Evolutionary conservation across 306 rosid genomes (phyloP), one percentile per base, ranked within the genome.

Genomic region (Mucuna pruriens): DNA sequence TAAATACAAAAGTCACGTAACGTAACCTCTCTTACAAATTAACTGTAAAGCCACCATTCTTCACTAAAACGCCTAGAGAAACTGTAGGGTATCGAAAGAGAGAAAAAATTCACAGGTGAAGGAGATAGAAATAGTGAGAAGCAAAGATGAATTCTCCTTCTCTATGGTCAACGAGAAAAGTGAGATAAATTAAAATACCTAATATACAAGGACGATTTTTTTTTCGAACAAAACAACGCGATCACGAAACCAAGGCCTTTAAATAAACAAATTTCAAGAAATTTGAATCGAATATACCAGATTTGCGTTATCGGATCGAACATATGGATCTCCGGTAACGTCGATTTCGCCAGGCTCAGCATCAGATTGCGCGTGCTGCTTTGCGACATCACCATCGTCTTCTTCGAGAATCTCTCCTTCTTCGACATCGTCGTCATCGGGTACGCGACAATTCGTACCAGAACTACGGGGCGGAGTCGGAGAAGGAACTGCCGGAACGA

Each of bases 371-470:
- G 36, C 48, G 26, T 5, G 81, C 45, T 25, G 81, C 16, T 52
- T 72, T 71, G 52, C 45, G 78, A 76, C 44, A 55, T 65, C 88
- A 8, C 84, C 85, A 57, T 77, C 84, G 3, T 86, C 88, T 69
- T 90, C 97, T 67, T 90, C 94, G 22, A 87, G 90, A 87, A 92
- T 92, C 83, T 92, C 97, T 49, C 97, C 93, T 79, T 92, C 97
- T 84, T 92, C 94, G 20, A 92, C 87, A 39, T 92, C 97, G 55
- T 92, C 92, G 61, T 54, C 61, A 9, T 77, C 85, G 4, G 60
- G 83, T 13, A 66, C 72, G 38, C 45, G 63, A 55, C 51, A 29
- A 17, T 39, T 38, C 25, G 63, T 10, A 23, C 57, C 63, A 64
- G 72, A 58, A 48, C 76, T 55, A 40, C 75, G 80, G 13, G 38